Evolutionary conservation across 805 yeast species (phyloP).

Genomic region (Clavispora asparagi): DNA sequence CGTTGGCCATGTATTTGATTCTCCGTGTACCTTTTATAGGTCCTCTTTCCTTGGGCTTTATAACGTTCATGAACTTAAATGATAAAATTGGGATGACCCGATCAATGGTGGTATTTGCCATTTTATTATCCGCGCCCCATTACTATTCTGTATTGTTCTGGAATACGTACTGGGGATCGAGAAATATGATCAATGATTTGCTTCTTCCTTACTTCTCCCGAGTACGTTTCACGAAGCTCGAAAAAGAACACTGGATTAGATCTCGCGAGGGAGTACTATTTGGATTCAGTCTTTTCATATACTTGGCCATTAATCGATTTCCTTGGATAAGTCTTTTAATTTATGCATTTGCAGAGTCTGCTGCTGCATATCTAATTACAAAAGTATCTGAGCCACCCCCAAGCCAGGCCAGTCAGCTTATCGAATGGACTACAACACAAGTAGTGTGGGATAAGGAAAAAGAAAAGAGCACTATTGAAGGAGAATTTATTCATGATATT

Average conservation of each 20-base stretch:
- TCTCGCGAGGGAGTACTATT: constrained; percentile 52
- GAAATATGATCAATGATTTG: constrained; percentile 41
- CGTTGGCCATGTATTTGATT: constrained; percentile 27
- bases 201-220: constrained; percentile 47
- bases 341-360: constrained; percentile 50
- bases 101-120: constrained; percentile 32
- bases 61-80: constrained; percentile 41
- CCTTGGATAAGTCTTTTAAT: constrained; percentile 45
- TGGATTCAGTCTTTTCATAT: constrained; percentile 51
- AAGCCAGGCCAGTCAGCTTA: constrained; percentile 15
- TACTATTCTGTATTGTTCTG: constrained; percentile 31
- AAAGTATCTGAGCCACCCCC: constrained; percentile 47
- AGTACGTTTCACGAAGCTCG: constrained; percentile 39
- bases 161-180: constrained; percentile 43
- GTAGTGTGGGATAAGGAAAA: constrained; percentile 26
- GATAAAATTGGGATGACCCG: constrained; percentile 43
- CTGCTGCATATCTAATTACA: constrained; percentile 49
- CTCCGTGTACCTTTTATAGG: constrained; percentile 41
- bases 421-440: constrained; percentile 27
- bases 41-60: constrained; percentile 33
- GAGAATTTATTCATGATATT: constrained; percentile 15
- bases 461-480: constrained; percentile 18
- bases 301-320: constrained; percentile 30
- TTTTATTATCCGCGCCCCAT: constrained; percentile 32
- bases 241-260: constrained; percentile 44